A percentile compares a stretch with the other conserved stretches of the same genome.
Conservation (phyloP, 129 eudicot genomes). For the Saposhnikovia divaricata region DNA sequence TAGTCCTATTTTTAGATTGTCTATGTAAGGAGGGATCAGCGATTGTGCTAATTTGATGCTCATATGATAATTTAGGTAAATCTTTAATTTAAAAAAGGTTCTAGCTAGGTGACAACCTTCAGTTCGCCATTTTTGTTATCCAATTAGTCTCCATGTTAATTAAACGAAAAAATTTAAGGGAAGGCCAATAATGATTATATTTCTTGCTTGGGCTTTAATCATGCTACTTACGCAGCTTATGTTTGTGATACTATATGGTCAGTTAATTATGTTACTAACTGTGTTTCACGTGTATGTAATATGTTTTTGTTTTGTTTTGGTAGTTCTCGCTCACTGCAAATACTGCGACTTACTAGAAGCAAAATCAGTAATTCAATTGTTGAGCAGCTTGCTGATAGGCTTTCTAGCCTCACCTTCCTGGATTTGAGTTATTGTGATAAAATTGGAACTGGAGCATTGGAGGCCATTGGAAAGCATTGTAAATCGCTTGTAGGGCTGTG, state of each 20-base stretch:
- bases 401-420: conserved; percentile 47
- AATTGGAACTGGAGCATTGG: conserved; percentile 36
- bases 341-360: conserved; percentile 48
- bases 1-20: not conserved
- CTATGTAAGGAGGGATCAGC: not conserved
- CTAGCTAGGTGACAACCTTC: not conserved
- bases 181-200: not conserved
- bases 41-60: not conserved
- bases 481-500: conserved; percentile 41
- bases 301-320: conserved; percentile 12
- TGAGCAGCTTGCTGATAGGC: conserved; percentile 46
- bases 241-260: not conserved
- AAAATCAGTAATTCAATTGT: conserved; percentile 44
- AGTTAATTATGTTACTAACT: not conserved
- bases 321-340: conserved; percentile 52
- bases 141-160: not conserved
- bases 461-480: conserved; percentile 59
- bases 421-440: conserved; percentile 61
- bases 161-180: not conserved
- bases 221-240: not conserved
- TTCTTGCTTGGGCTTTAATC: not conserved
- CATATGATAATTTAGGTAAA: not conserved
- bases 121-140: not conserved
- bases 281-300: not conserved
- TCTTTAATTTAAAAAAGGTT: not conserved